Evolutionary conservation across 108 stramenopile species (phyloP).

Genomic region (Cylindrotheca closterium): DNA sequence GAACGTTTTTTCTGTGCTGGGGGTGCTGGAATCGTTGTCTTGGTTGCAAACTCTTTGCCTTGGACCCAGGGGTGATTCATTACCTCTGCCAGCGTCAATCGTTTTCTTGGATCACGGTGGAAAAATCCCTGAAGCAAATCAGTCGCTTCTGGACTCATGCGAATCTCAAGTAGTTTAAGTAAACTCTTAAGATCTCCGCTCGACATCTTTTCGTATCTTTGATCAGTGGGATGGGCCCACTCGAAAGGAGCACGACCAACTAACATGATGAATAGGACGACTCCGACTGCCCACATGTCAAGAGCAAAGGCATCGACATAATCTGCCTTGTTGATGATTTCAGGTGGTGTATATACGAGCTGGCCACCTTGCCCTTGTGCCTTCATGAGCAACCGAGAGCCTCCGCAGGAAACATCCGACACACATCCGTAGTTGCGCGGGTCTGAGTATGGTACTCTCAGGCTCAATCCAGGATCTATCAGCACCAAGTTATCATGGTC

Average conservation of each 20-base stretch:
- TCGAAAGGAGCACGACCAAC: constrained; percentile 72
- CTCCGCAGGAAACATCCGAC: constrained; percentile 60
- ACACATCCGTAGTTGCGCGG: constrained; percentile 28
- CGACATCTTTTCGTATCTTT: constrained; percentile 54
- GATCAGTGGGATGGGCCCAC: constrained; percentile 56
- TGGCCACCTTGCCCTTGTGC: constrained; percentile 73
- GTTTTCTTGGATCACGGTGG: constrained; percentile 51
- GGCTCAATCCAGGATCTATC: constrained; percentile 76
- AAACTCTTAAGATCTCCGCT: constrained; percentile 48
- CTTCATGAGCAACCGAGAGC: constrained; percentile 47
- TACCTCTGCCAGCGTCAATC: constrained; percentile 69
- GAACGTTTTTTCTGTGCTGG: background rate
- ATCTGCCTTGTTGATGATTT: constrained; percentile 49
- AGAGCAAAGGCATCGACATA: constrained; percentile 78
- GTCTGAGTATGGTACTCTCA: constrained; percentile 73
- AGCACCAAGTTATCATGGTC: constrained; percentile 47
- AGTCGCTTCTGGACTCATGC: constrained; percentile 44
- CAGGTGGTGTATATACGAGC: constrained; percentile 84
- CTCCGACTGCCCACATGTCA: constrained; percentile 85
- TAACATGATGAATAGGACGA: constrained; percentile 79
- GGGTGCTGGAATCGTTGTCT: background rate
- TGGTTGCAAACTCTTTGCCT: constrained; percentile 11
- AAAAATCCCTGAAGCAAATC: constrained; percentile 88
- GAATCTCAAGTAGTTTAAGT: constrained; percentile 38
- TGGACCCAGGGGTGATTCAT: constrained; percentile 79